Base-by-base conservation (phyloP, 306 rosid species). In the Clitoria ternatea region DNA sequence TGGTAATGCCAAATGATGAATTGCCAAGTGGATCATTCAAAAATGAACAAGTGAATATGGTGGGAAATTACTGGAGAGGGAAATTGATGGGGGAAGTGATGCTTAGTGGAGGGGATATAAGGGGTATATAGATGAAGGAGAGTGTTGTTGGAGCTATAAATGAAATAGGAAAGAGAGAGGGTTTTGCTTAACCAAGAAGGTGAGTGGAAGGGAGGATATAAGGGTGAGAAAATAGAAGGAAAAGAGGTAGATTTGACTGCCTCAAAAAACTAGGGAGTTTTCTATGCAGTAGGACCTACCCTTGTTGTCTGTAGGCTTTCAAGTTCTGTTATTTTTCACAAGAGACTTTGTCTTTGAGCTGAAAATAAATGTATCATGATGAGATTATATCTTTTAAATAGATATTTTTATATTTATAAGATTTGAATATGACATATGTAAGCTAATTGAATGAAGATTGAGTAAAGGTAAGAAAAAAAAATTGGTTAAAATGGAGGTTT, bases 191-290 rank as follows among this genome's bases (percentile, higher is more conserved):
- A 40, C 19, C n/a, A 74, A 64, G 92, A 83, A 84, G 87, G 79
- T 36, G 79, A 40, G 86, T 54, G 85, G 86, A 83, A 83, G 63
- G 69, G 83, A 77, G 62, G 29, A 24, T 82, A 61, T 63, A 80
- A 36, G 29, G 50, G 74, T 18, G 12, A 43, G 88, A 83, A 89
- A 84, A 53, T 81, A 35, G 75, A 47, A 78, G 82, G 82, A 78
- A 79, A 57, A 71, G 82, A 32, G 72, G 35, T 4, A 7, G 17
- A 32, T 73, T 77, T 84, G 85, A 79, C 90, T 32, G 32, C 30
- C 33, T 45, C 61, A 1, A 39, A 79, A 73, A 40, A 42, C 30
- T 50, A 27, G 79, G 13, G 11, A 19, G 4, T 40, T 69, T 24
- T 62, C 78, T 30, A 42, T 39, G 2, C 29, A 2, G 76, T 50